A percentile compares a stretch with the other conserved stretches of the same genome.
Conservation (phyloP, 768 basidiomycete species). For the Cyclocybe aegerita region DNA sequence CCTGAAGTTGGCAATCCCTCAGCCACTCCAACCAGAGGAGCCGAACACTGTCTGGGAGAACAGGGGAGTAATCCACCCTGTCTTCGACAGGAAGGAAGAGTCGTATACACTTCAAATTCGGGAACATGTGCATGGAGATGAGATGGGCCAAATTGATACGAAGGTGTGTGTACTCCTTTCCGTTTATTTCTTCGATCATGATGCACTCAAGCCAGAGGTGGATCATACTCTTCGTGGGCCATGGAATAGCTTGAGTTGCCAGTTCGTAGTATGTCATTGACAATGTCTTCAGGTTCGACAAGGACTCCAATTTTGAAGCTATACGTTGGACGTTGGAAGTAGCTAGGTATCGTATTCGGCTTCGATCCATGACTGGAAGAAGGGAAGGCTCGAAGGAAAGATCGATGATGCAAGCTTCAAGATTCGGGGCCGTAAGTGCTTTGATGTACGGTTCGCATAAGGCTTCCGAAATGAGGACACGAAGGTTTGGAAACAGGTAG, state of each 20-base stretch:
- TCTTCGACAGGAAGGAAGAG: constrained; percentile 5
- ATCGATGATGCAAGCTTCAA: constrained; percentile 13
- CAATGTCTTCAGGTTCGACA: constrained; percentile 12
- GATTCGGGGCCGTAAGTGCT: constrained; percentile 5
- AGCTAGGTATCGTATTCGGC: constrained; percentile 12
- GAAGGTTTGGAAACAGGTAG: constrained; percentile 19
- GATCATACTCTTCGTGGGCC: constrained; percentile 1
- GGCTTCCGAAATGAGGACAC: constrained; percentile 15
- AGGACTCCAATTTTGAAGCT: constrained; percentile 4
- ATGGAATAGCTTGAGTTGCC: neutral
- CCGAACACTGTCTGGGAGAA: neutral
- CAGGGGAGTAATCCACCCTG: neutral
- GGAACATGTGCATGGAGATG: constrained; percentile 8
- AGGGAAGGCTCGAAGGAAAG: neutral
- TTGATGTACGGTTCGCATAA: neutral
- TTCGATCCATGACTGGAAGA: neutral
- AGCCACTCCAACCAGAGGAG: constrained; percentile 10
- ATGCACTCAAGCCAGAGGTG: constrained; percentile 7
- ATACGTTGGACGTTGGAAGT: neutral
- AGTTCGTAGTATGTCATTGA: constrained; percentile 10
- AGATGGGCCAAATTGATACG: constrained; percentile 7
- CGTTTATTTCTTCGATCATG: constrained; percentile 9
- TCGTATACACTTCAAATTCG: constrained; percentile 7
- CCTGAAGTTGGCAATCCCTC: constrained; percentile 1
- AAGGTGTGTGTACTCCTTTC: neutral